Evolutionary conservation across 2,329 filamentous ascomycete genomes (phyloP), one percentile per base, ranked within the genome.

Genomic region (Mycocentrospora acerina): DNA sequence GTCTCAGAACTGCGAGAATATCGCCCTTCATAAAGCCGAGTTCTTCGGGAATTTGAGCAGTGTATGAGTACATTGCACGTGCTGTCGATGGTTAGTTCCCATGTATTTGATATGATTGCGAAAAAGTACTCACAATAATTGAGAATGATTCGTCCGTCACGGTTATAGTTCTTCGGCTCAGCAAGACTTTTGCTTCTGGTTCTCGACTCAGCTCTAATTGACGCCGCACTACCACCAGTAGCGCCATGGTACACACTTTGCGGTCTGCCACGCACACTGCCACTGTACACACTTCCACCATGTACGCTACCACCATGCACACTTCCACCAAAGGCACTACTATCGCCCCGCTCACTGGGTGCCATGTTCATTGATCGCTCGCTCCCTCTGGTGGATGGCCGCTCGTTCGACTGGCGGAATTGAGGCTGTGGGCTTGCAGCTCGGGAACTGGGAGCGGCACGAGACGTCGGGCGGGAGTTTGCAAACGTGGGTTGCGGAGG

Each of bases 21-120:
- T 98, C 94, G 32, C 90, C 90, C 72, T 98, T 98, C 31, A 78
- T 77, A 67, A 98, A 98, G 11, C 86, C 86, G 14, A 98, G 74
- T 69, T 98, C 94, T 64, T 97, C 93, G 0, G 91, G 89, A 42
- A 98, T 98, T 15, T 90, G 91, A 2, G 93, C 90, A 60, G 86
- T 83, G 67, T 98, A 98, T 73, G 88, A 83, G 69, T 97, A 98
- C 74, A 96, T 78, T 17, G 93, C 91, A 28, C 91, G 87, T 37
- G 93, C 93, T 97, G 56, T 40, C 15, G 11, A n/a, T 13, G 9
- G 32, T 54, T 37, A 54, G 48, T 35, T 0, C 40, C 18, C 30
- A 6, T 10, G 3, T 24, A 4, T 17, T 16, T 5, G 9, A 22
- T 9, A 32, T 9, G 10, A n/a, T 24, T 4, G 4, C 10, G 3